Conservation (phyloP, 768 basidiomycete genomes). For the Aureoboletus auriporus region DNA sequence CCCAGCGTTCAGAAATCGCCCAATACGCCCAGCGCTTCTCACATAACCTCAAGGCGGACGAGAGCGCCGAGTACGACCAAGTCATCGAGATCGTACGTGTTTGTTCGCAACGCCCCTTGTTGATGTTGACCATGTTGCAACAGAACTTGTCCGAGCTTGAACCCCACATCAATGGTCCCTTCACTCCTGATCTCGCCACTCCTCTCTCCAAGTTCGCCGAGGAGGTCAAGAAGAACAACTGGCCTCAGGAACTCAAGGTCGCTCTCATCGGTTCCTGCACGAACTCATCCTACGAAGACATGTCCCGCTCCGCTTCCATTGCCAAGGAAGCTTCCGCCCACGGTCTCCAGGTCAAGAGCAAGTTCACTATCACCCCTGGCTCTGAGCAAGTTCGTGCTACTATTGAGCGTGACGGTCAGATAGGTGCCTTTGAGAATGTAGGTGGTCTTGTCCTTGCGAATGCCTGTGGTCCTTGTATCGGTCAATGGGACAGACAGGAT, state of each 20-base stretch:
- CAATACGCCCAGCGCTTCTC: constrained; percentile 85
- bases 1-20: constrained; percentile 84
- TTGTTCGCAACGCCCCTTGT: background rate
- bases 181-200: constrained; percentile 99
- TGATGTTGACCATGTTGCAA: background rate
- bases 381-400: constrained; percentile 98
- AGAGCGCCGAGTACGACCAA: constrained; percentile 90
- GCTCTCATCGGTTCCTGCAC: constrained; percentile 99
- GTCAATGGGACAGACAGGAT: constrained; percentile 97
- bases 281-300: constrained; percentile 99
- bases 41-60: constrained; percentile 87
- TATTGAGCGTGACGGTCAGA: constrained; percentile 93
- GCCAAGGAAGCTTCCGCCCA: constrained; percentile 84
- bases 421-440: constrained; percentile 78
- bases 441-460: constrained; percentile 96
- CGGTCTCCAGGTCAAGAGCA: constrained; percentile 85
- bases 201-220: constrained; percentile 94
- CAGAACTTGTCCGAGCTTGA: constrained; percentile 96
- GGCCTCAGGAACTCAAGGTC: constrained; percentile 97
- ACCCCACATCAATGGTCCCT: constrained; percentile 99
- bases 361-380: constrained; percentile 98
- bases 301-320: constrained; percentile 96
- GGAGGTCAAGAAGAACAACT: constrained; percentile 90
- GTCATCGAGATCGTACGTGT: constrained; percentile 80
- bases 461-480: constrained; percentile 98